phyloP scores from a whole-genome alignment of 805 yeast species.

The Saccharomyces mikatae region DNA sequence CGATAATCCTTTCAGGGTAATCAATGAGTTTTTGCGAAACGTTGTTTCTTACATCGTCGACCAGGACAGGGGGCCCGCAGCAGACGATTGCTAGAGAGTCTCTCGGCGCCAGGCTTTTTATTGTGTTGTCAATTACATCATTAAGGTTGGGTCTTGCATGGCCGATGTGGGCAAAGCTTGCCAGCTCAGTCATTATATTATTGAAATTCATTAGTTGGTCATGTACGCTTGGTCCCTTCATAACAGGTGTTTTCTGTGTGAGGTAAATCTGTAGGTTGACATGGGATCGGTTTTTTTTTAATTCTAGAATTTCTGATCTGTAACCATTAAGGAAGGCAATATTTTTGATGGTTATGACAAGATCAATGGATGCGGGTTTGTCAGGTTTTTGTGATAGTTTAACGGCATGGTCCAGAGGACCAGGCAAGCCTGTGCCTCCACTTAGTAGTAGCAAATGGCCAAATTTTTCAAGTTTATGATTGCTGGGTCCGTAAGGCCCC shows the following conservation, averaged over 20 bases:
- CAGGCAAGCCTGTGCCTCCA: conserved; percentile 73
- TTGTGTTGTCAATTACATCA: conserved; percentile 32
- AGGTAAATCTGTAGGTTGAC: conserved; percentile 15
- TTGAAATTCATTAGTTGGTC: neutral
- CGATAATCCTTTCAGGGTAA: conserved; percentile 44
- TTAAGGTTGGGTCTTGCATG: conserved; percentile 41
- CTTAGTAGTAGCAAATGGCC: conserved; percentile 53
- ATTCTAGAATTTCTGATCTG: conserved; percentile 9
- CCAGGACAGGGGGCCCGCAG: conserved; percentile 58
- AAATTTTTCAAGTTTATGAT: conserved; percentile 33
- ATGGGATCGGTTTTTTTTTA: conserved; percentile 6
- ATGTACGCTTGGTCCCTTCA: neutral
- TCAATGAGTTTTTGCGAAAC: conserved; percentile 36
- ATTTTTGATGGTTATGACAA: conserved; percentile 13
- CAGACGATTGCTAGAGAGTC: conserved; percentile 45
- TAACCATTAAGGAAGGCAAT: conserved; percentile 14
- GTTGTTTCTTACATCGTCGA: conserved; percentile 44
- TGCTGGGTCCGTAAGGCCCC: conserved; percentile 66
- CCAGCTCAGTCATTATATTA: neutral
- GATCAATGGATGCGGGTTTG: conserved; percentile 6
- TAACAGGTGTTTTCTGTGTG: conserved; percentile 5
- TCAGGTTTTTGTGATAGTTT: conserved; percentile 22
- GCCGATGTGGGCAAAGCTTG: conserved; percentile 30
- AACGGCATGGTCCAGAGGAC: conserved; percentile 41
- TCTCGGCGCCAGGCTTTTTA: neutral